These are phyloP conservation scores for Trametes punicea DNA, from an alignment of 768 basidiomycete species.

Conservation along the genomic window DNA sequence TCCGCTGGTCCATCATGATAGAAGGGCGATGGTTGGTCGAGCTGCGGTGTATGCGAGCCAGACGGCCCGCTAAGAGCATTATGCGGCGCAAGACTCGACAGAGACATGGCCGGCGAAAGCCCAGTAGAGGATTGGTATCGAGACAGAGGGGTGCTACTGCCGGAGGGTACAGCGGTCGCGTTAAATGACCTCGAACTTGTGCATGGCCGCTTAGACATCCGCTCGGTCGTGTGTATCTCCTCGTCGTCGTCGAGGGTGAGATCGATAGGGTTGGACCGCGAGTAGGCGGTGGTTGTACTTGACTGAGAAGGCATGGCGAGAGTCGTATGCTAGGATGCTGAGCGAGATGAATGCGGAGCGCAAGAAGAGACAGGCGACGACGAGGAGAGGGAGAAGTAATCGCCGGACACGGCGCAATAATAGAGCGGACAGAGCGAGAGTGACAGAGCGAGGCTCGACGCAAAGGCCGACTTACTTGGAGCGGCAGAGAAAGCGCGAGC, in stretches of 20 bases:
- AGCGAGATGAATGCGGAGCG: neutral
- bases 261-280: slow-evolving; percentile 56
- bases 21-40: neutral
- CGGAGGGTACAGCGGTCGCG: slow-evolving; percentile 9
- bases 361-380: neutral
- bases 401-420: slow-evolving; percentile 15
- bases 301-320: slow-evolving; percentile 14
- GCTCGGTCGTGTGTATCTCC: slow-evolving; percentile 26
- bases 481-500: neutral
- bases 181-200: slow-evolving; percentile 23
- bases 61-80: neutral
- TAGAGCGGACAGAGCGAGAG: slow-evolving; percentile 6
- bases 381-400: slow-evolving; percentile 1
- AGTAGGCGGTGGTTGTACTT: slow-evolving; percentile 7
- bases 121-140: slow-evolving; percentile 24
- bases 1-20: slow-evolving; percentile 13
- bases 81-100: slow-evolving; percentile 24
- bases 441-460: neutral
- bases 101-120: slow-evolving; percentile 30
- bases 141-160: slow-evolving; percentile 5
- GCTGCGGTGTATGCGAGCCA: neutral
- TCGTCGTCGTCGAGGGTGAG: slow-evolving; percentile 65
- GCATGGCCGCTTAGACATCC: slow-evolving; percentile 24
- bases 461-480: neutral
- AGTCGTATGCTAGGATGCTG: neutral